Evolutionary conservation across 2,329 filamentous ascomycete genomes (phyloP), one percentile per base, ranked within the genome.

Genomic region (Harringtonia aguacate): DNA sequence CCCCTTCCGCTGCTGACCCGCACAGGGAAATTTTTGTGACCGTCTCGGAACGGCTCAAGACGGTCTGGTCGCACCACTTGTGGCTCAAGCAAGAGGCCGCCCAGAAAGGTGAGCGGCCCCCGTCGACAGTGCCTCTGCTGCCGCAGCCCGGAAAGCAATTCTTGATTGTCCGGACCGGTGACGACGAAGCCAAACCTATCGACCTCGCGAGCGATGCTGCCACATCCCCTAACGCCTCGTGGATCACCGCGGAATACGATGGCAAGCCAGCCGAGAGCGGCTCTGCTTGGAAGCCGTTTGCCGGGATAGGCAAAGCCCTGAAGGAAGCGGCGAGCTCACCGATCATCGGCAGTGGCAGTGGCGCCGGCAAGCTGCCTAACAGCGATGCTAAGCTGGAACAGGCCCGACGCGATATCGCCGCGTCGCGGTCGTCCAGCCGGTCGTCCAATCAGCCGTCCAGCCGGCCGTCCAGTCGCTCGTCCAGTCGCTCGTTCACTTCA

Each of bases 121-220:
- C 86, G 7, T 88, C 85, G 1, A 86, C 86, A 3, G 79, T 79
- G 8, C 86, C 89, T 17, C 88, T 83, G 55, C 81, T 82, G 46
- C 89, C 89, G 7, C 86, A 87, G 3, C 86, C 89, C 3, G 84
- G 85, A 38, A 86, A 90, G 55, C 77, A 84, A 49, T 85, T 95
- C 48, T 77, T 94, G 61, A 95, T 95, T 53, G 84, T 95, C 52
- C 81, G n/a, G n/a, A n/a, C n/a, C n/a, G n/a, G n/a, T n/a, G n/a
- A n/a, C n/a, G n/a, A n/a, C n/a, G n/a, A n/a, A n/a, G n/a, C n/a
- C n/a, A n/a, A n/a, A n/a, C n/a, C n/a, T n/a, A n/a, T n/a, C n/a
- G n/a, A n/a, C n/a, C n/a, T n/a, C n/a, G n/a, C n/a, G n/a, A n/a
- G n/a, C n/a, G n/a, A n/a, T n/a, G n/a, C n/a, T n/a, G n/a, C n/a